These are phyloP conservation scores for Kentomonas sorsogonicus DNA, from an alignment of 208 protist genomes.

Conservation along the genomic window DNA sequence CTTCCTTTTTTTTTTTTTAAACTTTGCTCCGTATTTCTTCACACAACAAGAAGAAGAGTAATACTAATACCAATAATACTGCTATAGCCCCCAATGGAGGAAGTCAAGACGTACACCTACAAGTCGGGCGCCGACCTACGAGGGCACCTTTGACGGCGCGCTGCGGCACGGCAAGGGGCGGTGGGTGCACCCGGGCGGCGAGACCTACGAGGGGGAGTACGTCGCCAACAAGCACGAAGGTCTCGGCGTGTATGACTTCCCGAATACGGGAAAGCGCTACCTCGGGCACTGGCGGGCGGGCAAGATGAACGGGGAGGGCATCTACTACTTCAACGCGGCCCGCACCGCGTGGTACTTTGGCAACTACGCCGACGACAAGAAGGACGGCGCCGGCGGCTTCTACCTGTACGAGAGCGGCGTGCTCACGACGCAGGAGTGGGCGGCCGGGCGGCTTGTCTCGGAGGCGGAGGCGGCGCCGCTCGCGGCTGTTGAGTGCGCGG, in stretches of 20 bases:
- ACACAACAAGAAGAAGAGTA: background rate
- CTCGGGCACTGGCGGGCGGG: constrained; percentile 72
- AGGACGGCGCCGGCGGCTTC: constrained; percentile 66
- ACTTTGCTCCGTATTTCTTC: background rate
- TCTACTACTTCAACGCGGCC: constrained; percentile 79
- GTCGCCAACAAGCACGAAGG: constrained; percentile 79
- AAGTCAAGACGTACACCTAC: constrained; percentile 77
- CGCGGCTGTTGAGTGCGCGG: constrained; percentile 45
- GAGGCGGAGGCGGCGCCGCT: constrained; percentile 64
- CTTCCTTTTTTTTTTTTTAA: constrained; percentile 6
- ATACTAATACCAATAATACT: constrained; percentile 6
- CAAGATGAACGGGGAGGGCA: constrained; percentile 79
- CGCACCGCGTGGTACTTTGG: constrained; percentile 64
- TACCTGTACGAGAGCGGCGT: constrained; percentile 85
- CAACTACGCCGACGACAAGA: constrained; percentile 75
- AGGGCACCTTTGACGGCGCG: constrained; percentile 73
- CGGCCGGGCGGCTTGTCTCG: constrained; percentile 40
- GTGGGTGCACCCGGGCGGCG: constrained; percentile 72
- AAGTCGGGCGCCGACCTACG: constrained; percentile 83
- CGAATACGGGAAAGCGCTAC: constrained; percentile 66
- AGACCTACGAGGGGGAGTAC: constrained; percentile 88
- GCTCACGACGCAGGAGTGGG: constrained; percentile 77
- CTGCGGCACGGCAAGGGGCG: constrained; percentile 73
- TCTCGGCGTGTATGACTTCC: constrained; percentile 76
- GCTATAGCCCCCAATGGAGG: constrained; percentile 9